A percentile compares a stretch with the other conserved stretches of the same genome.
Conservation (phyloP, 169 alveolate genomes). For the Plasmodium gaboni region DNA sequence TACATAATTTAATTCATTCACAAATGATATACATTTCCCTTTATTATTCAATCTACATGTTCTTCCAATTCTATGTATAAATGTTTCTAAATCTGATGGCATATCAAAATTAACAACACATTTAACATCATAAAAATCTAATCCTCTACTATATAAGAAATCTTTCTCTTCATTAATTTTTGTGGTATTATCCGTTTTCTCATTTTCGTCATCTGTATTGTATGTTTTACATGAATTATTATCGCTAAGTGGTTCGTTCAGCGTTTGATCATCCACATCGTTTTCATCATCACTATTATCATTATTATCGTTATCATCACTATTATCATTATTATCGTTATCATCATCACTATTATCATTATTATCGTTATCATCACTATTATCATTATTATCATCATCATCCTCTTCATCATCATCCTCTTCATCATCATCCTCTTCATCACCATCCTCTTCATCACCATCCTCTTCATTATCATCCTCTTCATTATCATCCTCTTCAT, state of each 20-base stretch:
- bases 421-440: not conserved
- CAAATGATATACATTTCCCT: conserved; percentile 89
- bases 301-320: not conserved
- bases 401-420: not conserved
- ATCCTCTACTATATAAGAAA: conserved; percentile 91
- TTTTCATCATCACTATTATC: not conserved
- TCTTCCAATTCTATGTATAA: conserved; percentile 98
- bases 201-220: conserved; percentile 71
- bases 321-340: not conserved
- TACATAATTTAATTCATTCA: conserved; percentile 79
- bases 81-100: conserved; percentile 94
- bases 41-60: conserved; percentile 97
- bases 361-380: not conserved
- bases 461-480: not conserved
- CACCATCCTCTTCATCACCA: not conserved
- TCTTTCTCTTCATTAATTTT: conserved; percentile 79
- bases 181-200: conserved; percentile 48
- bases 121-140: conserved; percentile 96
- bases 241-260: not conserved
- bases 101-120: conserved; percentile 97
- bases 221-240: conserved; percentile 11
- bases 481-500: not conserved
- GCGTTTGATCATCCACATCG: not conserved
- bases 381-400: not conserved
- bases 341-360: not conserved